Base-by-base conservation (phyloP, 495 filamentous ascomycete species). In the Glonium stellatum region DNA sequence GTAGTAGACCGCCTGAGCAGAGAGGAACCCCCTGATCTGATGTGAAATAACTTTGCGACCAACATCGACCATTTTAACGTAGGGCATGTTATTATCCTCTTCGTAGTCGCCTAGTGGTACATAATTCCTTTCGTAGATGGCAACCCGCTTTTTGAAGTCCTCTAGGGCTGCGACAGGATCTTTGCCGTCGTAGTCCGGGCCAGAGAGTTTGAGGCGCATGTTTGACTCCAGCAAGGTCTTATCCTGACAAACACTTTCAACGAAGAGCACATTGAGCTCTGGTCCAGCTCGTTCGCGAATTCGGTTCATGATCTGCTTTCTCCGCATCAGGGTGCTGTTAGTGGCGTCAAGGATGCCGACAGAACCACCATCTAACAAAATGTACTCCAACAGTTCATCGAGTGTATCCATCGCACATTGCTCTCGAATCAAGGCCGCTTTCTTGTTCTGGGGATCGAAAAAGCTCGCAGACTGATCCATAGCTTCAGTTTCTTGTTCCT, bases 291-390 rank as follows among this genome's bases (percentile, higher is more conserved):
- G 82, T 50, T 85, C 76, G 55, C 89, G 86, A 67, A 98, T 88
- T 59, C 85, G 84, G 39, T 92, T 82, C 59, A 96, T 87, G 23
- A 98, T 79, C 1, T 86, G 80, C 71, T 95, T 86, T 48, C 93
- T 80, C 21, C 93, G 86, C 57, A 88, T 80, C 54, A 92, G 79
- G 0, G 92, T 98, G 74, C 91, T 96, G 75, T 98, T 98, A 1
- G 93, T 98, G 9, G 92, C 92, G 76, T 97, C 92, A 18, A 97
- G 82, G 61, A 97, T 97, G n/a, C 93, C 93, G n/a, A 98, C 87
- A 52, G 90, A 90, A 44, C 93, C 93, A 19, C 86, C 87, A 54
- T 84, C 75, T 23, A 86, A 78, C 36, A 98, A 75, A 39, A 98
- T 82, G 68, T 91, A 98, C 46, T 96, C 84, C 41, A 98, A 73